These are phyloP conservation scores for Penicillium fimorum DNA, from an alignment of 495 filamentous ascomycete genomes.

Conservation along the genomic window DNA sequence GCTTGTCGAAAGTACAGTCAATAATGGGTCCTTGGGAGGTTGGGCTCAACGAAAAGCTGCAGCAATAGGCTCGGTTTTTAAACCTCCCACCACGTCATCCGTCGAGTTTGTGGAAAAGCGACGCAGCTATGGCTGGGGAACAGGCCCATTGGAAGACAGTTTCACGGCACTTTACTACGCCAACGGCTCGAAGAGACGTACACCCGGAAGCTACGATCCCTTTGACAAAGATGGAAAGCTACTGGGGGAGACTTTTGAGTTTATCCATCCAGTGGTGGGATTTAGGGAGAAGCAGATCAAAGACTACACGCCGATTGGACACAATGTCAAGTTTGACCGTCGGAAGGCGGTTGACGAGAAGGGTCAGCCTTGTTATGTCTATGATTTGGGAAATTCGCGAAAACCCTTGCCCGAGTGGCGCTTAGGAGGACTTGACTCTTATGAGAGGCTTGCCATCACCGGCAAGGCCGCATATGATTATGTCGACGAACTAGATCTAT, in stretches of 20 bases:
- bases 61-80: constrained; percentile 2
- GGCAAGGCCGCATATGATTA: constrained; percentile 21
- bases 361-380: constrained; percentile 13
- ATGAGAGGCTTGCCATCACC: constrained; percentile 22
- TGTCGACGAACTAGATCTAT: constrained; percentile 21
- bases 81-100: constrained; percentile 1
- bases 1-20: not conserved
- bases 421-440: constrained; percentile 22
- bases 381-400: constrained; percentile 12
- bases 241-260: constrained; percentile 16
- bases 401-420: constrained; percentile 21
- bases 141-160: constrained; percentile 17
- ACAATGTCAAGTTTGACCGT: constrained; percentile 7
- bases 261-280: constrained; percentile 23
- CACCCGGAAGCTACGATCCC: constrained; percentile 14
- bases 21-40: constrained; percentile 4
- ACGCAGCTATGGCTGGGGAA: constrained; percentile 22
- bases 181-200: constrained; percentile 21
- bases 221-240: constrained; percentile 8
- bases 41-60: constrained; percentile 8
- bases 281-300: constrained; percentile 14
- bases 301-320: constrained; percentile 16
- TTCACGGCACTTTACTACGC: constrained; percentile 22
- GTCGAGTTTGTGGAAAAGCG: not conserved
- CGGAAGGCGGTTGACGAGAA: constrained; percentile 9